Base-by-base conservation (phyloP, 805 yeast genomes). In the Clavispora santaluciae region DNA sequence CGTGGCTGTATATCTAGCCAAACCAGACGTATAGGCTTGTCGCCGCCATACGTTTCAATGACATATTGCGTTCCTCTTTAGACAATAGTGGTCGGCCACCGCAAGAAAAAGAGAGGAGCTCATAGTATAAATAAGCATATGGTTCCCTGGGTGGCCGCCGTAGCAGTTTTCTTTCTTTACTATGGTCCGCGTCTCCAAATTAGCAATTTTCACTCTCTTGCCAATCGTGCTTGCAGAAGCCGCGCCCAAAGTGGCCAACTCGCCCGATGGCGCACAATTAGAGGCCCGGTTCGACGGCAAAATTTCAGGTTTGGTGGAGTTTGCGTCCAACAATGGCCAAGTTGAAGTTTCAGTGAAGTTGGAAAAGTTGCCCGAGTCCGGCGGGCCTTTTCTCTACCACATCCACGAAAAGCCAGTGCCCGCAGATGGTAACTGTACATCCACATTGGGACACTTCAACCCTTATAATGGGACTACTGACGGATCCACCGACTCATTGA, bases 311-410 rank as follows among this genome's bases (percentile, higher is more conserved):
- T 28, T 47, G 6, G 61, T 68, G 31, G 42, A 44, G 15, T 68
- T 68, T 42, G 43, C 55, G 13, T 53, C 60, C 24, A 23, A 46
- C 22, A 58, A 64, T 43, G 72, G 72, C 10, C 42, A 63, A 7
- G 67, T 67, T 13, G 43, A 44, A 26, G 66, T 68, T 8, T 41
- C 46, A 18, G 67, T 66, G n/a, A 56, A 64, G 38, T 37, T 68
- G 24, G 29, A 48, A 9, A 59, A 56, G 22, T 61, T 68, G 48
- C 73, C 72, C 9, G 24, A 45, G 12, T 22, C 45, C 3, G 69
- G 69, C 18, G 71, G 70, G 13, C 70, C 71, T 21, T 68, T 66
- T 59, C 41, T 54, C 28, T 68, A 68, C 60, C 71, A 66, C 48
- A 56, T 68, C 42, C 72, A 68, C 50, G 54, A 59, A 39, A 38